phyloP scores from a whole-genome alignment of 768 basidiomycete species.

The Leucosporidium scottii region DNA sequence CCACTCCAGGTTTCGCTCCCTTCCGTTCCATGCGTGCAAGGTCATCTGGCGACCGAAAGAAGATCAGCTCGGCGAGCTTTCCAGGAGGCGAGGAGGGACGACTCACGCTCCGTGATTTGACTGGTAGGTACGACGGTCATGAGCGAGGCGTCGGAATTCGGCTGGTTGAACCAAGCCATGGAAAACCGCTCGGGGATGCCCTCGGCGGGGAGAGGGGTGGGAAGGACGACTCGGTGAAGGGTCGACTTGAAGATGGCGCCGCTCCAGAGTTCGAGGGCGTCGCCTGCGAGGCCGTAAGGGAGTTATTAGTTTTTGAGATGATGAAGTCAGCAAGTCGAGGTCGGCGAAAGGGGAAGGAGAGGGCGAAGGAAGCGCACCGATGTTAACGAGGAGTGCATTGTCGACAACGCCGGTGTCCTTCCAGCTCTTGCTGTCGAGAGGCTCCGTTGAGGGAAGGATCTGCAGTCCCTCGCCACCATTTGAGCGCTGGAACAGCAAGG shows the following conservation, averaged over 20 bases:
- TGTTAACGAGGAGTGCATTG: slow-evolving; percentile 21
- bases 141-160: slow-evolving; percentile 5
- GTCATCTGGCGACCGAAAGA: slow-evolving; percentile 4
- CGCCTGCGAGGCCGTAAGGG: background rate
- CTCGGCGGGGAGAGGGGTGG: slow-evolving; percentile 15
- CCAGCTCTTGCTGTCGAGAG: slow-evolving; percentile 20
- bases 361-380: background rate
- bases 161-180: slow-evolving; percentile 32
- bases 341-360: no score
- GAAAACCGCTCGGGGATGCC: slow-evolving; percentile 29
- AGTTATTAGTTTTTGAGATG: no score
- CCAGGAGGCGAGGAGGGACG: no score
- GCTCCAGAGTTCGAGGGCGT: slow-evolving; percentile 24
- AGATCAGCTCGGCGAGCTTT: background rate
- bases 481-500: slow-evolving; percentile 18
- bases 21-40: slow-evolving; percentile 27
- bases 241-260: slow-evolving; percentile 27
- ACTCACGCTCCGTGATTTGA: slow-evolving; percentile 1
- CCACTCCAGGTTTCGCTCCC: slow-evolving; percentile 15
- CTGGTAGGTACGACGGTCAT: slow-evolving; percentile 1
- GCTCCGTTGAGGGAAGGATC: slow-evolving; percentile 16
- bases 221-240: slow-evolving; percentile 28
- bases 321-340: no score
- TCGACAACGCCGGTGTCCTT: slow-evolving; percentile 15
- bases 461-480: slow-evolving; percentile 26